These are phyloP conservation scores for Dorcoceras hygrometricum DNA, from an alignment of 257 asterid genomes.

Conservation along the genomic window DNA sequence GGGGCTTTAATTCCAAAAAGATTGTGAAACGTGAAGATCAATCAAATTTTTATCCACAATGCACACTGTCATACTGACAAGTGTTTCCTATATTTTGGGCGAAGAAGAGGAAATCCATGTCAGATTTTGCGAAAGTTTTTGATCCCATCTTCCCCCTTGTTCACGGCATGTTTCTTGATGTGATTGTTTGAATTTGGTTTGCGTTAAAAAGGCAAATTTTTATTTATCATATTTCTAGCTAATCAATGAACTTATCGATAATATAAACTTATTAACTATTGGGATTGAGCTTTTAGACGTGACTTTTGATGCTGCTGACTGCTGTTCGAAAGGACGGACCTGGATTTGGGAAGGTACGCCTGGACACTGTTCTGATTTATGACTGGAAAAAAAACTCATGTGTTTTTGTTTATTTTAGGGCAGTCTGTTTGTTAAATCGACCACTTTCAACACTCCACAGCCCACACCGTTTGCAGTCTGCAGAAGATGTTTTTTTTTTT, in stretches of 20 bases:
- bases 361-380: conserved; percentile 30
- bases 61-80: conserved; percentile 13
- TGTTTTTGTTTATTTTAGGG: not conserved
- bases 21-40: too few species aligned
- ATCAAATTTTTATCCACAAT: conserved; percentile 4
- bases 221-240: not conserved
- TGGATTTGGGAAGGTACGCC: conserved; percentile 30
- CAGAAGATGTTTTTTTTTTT: too few species aligned
- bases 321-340: conserved; percentile 28
- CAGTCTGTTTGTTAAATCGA: conserved; percentile 6
- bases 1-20: conserved; percentile 20
- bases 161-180: conserved; percentile 12
- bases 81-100: not conserved
- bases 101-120: not conserved
- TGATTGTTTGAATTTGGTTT: not conserved
- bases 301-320: conserved; percentile 31
- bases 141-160: conserved; percentile 7
- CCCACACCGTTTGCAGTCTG: too few species aligned
- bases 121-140: not conserved
- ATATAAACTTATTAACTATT: not conserved
- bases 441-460: not conserved
- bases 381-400: conserved; percentile 20
- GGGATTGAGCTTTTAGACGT: conserved; percentile 20
- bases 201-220: not conserved
- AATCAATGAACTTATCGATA: not conserved